These are phyloP conservation scores for Zygoascus bituminiphila DNA, from an alignment of 805 yeast species.

Conservation along the genomic window DNA sequence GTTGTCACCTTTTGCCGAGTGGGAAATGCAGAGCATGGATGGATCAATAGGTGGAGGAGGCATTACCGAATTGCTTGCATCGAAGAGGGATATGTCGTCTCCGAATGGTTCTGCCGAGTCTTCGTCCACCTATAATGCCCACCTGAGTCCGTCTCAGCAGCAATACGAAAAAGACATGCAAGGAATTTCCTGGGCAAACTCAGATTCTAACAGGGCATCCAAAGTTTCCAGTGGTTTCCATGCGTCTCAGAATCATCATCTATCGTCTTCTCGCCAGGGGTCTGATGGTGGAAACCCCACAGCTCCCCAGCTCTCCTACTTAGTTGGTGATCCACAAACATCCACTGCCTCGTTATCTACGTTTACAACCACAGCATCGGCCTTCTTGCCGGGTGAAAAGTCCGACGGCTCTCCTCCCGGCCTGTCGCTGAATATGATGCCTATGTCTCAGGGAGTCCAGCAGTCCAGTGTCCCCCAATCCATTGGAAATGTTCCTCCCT, in stretches of 20 bases:
- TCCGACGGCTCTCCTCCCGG: not conserved
- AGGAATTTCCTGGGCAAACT: not conserved
- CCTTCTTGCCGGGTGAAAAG: not conserved
- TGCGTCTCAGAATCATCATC: not conserved
- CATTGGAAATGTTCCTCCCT: slow-evolving; percentile 1
- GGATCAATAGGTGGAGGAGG: not conserved
- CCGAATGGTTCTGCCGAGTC: not conserved
- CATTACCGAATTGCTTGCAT: not conserved
- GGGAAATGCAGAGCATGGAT: slow-evolving; percentile 5
- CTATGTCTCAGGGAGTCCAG: not conserved
- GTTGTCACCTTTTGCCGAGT: not conserved
- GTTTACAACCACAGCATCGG: not conserved
- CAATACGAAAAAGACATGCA: not conserved
- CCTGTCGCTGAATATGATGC: not conserved
- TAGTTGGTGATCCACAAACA: not conserved
- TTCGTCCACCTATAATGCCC: too few species aligned
- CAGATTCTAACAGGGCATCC: not conserved
- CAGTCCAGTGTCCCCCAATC: not conserved
- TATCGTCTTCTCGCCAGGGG: not conserved
- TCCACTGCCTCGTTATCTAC: not conserved
- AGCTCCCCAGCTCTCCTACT: not conserved
- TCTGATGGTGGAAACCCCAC: not conserved
- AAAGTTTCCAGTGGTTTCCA: not conserved
- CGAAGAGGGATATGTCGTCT: not conserved
- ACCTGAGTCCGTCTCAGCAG: not conserved